Evolutionary conservation across 2,329 filamentous ascomycete genomes (phyloP), one percentile per base, ranked within the genome.

Genomic region (Nothopassalora personata): DNA sequence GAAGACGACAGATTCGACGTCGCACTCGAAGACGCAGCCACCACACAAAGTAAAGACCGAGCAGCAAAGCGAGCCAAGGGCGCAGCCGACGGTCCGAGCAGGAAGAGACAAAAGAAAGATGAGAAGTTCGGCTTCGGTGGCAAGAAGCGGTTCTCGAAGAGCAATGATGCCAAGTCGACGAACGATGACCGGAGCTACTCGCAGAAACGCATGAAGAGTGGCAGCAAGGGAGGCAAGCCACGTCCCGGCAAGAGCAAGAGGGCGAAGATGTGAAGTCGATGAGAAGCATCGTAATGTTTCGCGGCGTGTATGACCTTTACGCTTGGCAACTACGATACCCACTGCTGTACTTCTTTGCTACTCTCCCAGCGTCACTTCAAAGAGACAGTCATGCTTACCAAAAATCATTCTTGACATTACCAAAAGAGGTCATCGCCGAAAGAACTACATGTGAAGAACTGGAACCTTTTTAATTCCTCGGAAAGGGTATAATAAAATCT

Each of bases 111-210:
- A 73, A 96, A 96, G 86, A 96, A 95, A 80, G 87, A 99, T 73
- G 83, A 89, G 66, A 97, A 96, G 79, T 97, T 87, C 74, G 94
- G 94, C 27, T 96, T 93, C 71, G 94, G 94, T 61, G 94, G 94
- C 68, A 97, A 96, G 85, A 99, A 99, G 83, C 83, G 88, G 57
- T 86, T 91, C 73, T 77, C 82, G 58, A 99, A 99, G 84, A 96
- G 91, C 61, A 91, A 91, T 67, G 92, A 97, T 75, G 91, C 92
- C 52, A 73, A 83, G 62, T 95, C 90, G 65, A 91, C 86, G 50
- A 87, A 85, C 61, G 94, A 99, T 74, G 77, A 95, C 67, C 85
- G 85, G 62, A 85, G 84, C 1, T 97, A 95, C 79, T 91, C 87
- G 56, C 82, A 81, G 39, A 91, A 87, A 80, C 89, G 86, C 77